These are phyloP conservation scores for Rosa persica DNA, from an alignment of 306 rosid genomes.

Conservation along the genomic window DNA sequence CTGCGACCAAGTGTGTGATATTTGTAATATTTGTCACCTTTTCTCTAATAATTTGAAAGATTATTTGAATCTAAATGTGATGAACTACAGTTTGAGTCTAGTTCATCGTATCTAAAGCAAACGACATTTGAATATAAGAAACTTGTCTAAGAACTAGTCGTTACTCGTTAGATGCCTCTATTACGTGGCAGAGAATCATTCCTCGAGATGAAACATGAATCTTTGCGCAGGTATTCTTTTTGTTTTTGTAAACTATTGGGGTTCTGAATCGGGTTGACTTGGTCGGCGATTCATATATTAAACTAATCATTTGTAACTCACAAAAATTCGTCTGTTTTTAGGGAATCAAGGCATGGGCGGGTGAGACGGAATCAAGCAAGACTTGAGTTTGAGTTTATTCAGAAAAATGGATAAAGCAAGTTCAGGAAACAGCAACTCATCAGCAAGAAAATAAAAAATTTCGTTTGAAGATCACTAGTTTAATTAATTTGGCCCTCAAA, in stretches of 20 bases:
- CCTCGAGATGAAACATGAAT: background rate
- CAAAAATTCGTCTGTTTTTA: background rate
- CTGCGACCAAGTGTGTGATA: background rate
- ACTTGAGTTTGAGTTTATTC: background rate
- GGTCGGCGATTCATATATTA: constrained; percentile 8
- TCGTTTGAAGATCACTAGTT: background rate
- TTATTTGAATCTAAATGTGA: background rate
- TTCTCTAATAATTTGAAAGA: too few species aligned
- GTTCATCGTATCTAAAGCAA: background rate
- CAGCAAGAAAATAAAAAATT: background rate
- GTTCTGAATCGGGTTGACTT: background rate
- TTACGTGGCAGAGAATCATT: background rate
- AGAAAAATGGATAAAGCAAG: background rate
- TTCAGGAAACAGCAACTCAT: background rate
- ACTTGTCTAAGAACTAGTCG: background rate
- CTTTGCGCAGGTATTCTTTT: background rate
- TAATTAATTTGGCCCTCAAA: background rate
- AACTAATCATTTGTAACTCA: background rate
- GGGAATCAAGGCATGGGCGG: background rate
- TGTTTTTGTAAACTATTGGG: background rate
- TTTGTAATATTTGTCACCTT: background rate
- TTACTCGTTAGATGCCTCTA: background rate
- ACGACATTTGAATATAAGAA: background rate
- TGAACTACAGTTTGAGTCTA: background rate
- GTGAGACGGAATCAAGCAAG: background rate